Evolutionary conservation across 495 filamentous ascomycete species (phyloP).

Genomic region (Penicillium angulare): DNA sequence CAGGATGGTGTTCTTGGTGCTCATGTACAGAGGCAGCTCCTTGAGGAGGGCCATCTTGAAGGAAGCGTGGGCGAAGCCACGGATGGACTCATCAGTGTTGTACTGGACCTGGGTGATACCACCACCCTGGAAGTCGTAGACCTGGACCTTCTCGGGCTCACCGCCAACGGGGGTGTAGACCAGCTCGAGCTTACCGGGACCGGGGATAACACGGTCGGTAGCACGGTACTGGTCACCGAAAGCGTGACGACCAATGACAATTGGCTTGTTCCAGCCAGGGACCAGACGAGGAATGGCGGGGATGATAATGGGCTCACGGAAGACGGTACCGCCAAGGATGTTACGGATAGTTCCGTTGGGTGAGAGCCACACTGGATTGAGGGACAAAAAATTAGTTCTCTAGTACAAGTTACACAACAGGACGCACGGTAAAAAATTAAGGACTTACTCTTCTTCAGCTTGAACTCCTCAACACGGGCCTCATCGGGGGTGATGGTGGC

Average conservation of each 20-base stretch:
- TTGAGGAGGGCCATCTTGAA: constrained; percentile 94
- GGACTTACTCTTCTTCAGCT: constrained; percentile 89
- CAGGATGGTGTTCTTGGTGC: constrained; percentile 98
- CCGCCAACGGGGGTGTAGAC: constrained; percentile 86
- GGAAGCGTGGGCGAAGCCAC: constrained; percentile 88
- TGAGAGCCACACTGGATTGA: constrained; percentile 89
- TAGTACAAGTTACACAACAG: background rate
- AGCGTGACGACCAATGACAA: constrained; percentile 97
- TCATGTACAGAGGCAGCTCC: constrained; percentile 90
- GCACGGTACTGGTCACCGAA: constrained; percentile 99
- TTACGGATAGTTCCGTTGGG: constrained; percentile 99
- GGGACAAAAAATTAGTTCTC: constrained; percentile 16
- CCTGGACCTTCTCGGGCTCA: constrained; percentile 80
- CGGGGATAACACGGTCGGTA: constrained; percentile 78
- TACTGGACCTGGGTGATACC: constrained; percentile 93
- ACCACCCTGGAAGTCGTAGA: constrained; percentile 85
- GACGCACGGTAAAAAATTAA: background rate
- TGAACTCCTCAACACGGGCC: constrained; percentile 93
- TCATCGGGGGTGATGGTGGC: constrained; percentile 99
- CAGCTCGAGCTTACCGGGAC: constrained; percentile 84
- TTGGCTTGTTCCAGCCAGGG: constrained; percentile 95
- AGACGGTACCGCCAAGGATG: constrained; percentile 90
- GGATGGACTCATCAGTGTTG: constrained; percentile 94
- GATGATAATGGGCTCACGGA: constrained; percentile 97
- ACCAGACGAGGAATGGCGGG: constrained; percentile 87